Conservation (phyloP, 805 yeast species). For the Nakazawaea anatomiae region DNA sequence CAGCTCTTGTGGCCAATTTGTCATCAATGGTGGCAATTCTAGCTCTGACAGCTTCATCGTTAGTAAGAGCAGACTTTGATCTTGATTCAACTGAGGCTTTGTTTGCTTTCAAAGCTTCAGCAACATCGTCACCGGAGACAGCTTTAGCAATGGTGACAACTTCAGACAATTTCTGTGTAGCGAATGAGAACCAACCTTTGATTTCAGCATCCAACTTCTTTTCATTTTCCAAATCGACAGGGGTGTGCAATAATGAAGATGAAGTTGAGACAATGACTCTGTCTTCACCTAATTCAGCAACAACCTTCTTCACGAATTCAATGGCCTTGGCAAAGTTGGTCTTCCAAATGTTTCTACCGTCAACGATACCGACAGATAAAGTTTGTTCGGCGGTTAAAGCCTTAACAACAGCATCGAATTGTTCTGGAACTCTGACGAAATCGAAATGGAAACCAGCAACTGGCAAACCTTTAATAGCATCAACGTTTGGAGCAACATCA, state of each 20-base stretch:
- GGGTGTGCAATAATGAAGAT: conserved; percentile 96
- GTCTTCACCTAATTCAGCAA: conserved; percentile 77
- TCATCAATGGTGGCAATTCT: conserved; percentile 75
- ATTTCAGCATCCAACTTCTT: conserved; percentile 83
- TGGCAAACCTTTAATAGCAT: conserved; percentile 83
- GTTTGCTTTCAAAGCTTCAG: conserved; percentile 76
- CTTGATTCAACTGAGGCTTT: conserved; percentile 83
- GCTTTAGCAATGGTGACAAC: conserved; percentile 89
- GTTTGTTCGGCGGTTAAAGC: conserved; percentile 65
- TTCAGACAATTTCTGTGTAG: conserved; percentile 92
- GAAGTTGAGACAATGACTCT: conserved; percentile 91
- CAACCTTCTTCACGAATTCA: conserved; percentile 74
- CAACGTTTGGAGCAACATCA: conserved; percentile 95
- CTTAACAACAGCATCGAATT: conserved; percentile 75
- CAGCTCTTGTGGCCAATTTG: conserved; percentile 74
- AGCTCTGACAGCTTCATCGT: conserved; percentile 83
- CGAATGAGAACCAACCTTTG: conserved; percentile 98
- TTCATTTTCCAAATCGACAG: conserved; percentile 93
- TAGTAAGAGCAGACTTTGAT: conserved; percentile 81
- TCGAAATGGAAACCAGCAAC: conserved; percentile 96
- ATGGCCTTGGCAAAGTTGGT: conserved; percentile 87
- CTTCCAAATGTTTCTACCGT: conserved; percentile 99
- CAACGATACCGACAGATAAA: conserved; percentile 94
- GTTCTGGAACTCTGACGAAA: conserved; percentile 94
- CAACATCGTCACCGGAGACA: conserved; percentile 75